phyloP scores from a whole-genome alignment of 352 stramenopile genomes.

The Aphanomyces stellatus region DNA sequence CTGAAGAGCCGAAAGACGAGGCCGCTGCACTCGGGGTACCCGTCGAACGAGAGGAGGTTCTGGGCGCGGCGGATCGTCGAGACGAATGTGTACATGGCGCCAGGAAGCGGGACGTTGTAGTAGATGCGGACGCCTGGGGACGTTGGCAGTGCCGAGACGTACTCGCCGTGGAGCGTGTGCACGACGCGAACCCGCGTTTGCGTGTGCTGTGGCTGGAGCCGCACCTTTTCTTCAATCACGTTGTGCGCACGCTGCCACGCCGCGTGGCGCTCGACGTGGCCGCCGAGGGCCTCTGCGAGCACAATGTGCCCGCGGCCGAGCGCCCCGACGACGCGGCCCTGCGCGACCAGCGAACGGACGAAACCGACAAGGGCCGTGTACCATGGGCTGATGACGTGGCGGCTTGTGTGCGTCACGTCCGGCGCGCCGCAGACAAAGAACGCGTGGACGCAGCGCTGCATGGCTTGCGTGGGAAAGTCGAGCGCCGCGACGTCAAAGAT shows the following conservation, averaged over 20 bases:
- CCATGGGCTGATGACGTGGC: neutral
- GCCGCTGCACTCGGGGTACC: constrained; percentile 8
- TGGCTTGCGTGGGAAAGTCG: constrained; percentile 12
- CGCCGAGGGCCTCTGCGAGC: constrained; percentile 4
- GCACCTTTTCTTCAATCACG: constrained; percentile 14
- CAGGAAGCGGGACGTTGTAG: neutral
- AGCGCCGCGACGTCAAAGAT: constrained; percentile 10
- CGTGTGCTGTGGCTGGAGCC: neutral
- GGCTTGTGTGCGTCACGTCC: neutral
- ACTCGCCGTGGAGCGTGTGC: constrained; percentile 11
- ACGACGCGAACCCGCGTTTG: neutral
- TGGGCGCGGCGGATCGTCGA: neutral
- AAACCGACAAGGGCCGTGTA: neutral
- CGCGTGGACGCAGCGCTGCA: neutral
- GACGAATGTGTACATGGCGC: neutral
- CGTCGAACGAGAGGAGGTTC: constrained; percentile 8
- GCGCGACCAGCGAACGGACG: neutral
- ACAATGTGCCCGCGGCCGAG: constrained; percentile 4
- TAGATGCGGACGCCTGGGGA: neutral
- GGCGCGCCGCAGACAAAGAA: constrained; percentile 13
- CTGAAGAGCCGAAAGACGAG: neutral
- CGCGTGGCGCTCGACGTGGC: neutral
- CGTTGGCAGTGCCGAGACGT: neutral
- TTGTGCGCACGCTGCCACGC: neutral
- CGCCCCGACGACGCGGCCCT: neutral